Base-by-base conservation (phyloP, 306 rosid genomes). In the Cucurbita maxima region DNA sequence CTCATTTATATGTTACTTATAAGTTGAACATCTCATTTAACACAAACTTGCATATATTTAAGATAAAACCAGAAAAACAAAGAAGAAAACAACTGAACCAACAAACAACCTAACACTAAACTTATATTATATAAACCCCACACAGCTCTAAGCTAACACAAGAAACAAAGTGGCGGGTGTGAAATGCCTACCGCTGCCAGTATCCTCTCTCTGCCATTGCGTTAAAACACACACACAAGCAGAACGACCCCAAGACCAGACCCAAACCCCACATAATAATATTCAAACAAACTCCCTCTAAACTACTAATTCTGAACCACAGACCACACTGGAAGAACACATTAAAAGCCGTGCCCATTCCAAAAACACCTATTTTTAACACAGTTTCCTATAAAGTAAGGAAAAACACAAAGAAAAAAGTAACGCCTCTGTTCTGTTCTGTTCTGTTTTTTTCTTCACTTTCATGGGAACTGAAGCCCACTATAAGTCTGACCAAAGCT, bases 401-500 rank as follows among this genome's bases (percentile, higher is more conserved):
- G n/a, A 52, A 16, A n/a, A 20, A 10, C 0, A 10, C 2, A 15
- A 15, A 51, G 7, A 53, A 10, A 4, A 5, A 22, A 20, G 3
- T 3, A 74, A 41, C 12, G 44, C 19, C 55, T 36, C 58, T 18
- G 6, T 67, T 63, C 40, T 5, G 30, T 16, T 18, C 13, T n/a
- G 13, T 14, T 58, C 62, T 30, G 34, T 30, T 30, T 20, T 10
- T 58, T 37, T 14, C 47, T 64, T n/a, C 8, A 8, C 11, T 19
- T 38, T 73, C 55, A 73, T 51, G 74, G 81, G 82, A 87, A 84
- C 66, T 91, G 97, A 14, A 22, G 43, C 71, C 96, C 91, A 1
- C 54, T 55, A 76, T 84, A 91, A 10, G 96, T 91, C 25, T 88
- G 96, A 40, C 97, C 96, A 37, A 91, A 91, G 51, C 85, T 84